Evolutionary conservation across 2,329 filamentous ascomycete genomes (phyloP).

Genomic region (Ophiosphaerella herpotricha): DNA sequence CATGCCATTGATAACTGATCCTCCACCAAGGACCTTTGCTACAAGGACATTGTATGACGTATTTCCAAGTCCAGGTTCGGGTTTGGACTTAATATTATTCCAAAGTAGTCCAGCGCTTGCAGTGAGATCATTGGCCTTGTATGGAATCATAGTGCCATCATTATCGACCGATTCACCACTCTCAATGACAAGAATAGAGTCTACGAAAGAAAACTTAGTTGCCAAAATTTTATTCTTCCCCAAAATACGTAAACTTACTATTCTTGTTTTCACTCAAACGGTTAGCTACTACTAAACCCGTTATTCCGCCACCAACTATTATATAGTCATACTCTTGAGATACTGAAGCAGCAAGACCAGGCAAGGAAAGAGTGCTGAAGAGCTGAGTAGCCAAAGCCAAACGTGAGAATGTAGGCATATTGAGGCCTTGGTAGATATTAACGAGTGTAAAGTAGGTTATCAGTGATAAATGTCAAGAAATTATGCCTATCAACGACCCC

Average conservation of each 20-base stretch:
- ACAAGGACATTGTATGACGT: slow-evolving; percentile 25
- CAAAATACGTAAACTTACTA: slow-evolving; percentile 11
- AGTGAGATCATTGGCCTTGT: slow-evolving; percentile 27
- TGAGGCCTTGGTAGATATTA: slow-evolving; percentile 16
- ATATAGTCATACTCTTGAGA: slow-evolving; percentile 35
- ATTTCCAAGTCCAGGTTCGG: slow-evolving; percentile 28
- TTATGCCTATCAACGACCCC: slow-evolving; percentile 18
- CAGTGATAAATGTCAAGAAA: slow-evolving; percentile 3
- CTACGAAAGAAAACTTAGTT: slow-evolving; percentile 7
- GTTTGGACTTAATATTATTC: slow-evolving; percentile 25
- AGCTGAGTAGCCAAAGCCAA: slow-evolving; percentile 32
- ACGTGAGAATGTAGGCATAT: slow-evolving; percentile 32
- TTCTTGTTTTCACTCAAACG: slow-evolving; percentile 30
- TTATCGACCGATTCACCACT: slow-evolving; percentile 30
- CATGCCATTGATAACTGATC: slow-evolving; percentile 44
- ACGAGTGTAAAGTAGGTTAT: slow-evolving; percentile 17
- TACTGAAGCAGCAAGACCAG: slow-evolving; percentile 16
- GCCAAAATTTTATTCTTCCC: background rate
- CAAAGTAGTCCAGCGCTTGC: slow-evolving; percentile 24
- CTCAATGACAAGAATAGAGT: slow-evolving; percentile 34
- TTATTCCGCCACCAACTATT: slow-evolving; percentile 38
- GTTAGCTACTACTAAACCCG: slow-evolving; percentile 35
- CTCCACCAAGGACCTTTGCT: slow-evolving; percentile 34
- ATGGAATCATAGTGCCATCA: slow-evolving; percentile 30
- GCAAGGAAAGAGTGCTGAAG: slow-evolving; percentile 23